These are phyloP conservation scores for Wickerhamiella kurtzmanii DNA, from an alignment of 805 yeast genomes.

Conservation along the genomic window DNA sequence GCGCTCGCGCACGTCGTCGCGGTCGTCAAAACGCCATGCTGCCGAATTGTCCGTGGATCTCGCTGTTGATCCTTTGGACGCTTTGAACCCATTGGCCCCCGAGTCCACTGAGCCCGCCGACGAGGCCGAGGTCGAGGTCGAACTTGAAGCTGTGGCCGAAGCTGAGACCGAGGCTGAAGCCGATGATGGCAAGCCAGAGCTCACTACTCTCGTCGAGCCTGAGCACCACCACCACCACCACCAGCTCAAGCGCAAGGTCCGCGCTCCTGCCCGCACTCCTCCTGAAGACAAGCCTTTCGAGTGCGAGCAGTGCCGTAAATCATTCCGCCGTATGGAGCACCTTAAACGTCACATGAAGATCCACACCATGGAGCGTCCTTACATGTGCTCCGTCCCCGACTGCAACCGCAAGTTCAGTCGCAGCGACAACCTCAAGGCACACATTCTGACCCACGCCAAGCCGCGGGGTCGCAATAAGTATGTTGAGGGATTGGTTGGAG, in stretches of 20 bases:
- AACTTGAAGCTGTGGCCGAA: no score
- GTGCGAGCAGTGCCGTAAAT: slow-evolving; percentile 27
- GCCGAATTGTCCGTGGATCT: neutral
- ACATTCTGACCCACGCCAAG: slow-evolving; percentile 50
- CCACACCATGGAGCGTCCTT: slow-evolving; percentile 73
- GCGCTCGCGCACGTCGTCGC: neutral
- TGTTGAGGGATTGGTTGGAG: slow-evolving; percentile 26
- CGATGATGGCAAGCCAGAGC: no score
- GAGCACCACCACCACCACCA: no score
- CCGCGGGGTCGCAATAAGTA: slow-evolving; percentile 30
- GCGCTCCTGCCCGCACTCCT: neutral
- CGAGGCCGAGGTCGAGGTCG: no score
- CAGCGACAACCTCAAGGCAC: slow-evolving; percentile 71
- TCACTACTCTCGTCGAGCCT: neutral
- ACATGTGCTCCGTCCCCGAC: slow-evolving; percentile 38
- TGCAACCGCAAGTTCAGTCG: slow-evolving; percentile 59
- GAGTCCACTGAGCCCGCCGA: no score
- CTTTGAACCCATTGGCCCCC: no score
- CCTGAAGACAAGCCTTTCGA: slow-evolving; percentile 22
- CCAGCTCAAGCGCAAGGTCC: slow-evolving; percentile 2
- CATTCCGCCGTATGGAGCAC: slow-evolving; percentile 32
- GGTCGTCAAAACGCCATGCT: neutral
- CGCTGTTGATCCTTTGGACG: no score
- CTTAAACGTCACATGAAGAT: slow-evolving; percentile 47
- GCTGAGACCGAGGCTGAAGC: no score